phyloP scores from a whole-genome alignment of 2,329 filamentous ascomycete genomes.

The Setomelanomma holmii region DNA sequence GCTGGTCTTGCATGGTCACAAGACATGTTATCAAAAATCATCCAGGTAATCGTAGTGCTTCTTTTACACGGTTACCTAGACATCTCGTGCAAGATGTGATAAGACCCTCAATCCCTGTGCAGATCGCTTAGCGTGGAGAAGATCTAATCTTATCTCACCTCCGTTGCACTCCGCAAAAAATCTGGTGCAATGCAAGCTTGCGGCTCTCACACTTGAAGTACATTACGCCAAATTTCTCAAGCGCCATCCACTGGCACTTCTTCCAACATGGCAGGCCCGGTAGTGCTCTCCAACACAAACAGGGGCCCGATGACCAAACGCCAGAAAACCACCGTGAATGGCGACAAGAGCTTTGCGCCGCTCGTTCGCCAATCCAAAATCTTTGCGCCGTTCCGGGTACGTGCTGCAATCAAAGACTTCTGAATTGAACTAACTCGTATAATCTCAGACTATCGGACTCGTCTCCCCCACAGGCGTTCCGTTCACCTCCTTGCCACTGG shows the following conservation, averaged over 20 bases:
- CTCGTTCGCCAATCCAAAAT: constrained; percentile 70
- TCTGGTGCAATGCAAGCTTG: constrained; percentile 12
- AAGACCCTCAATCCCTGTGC: constrained; percentile 18
- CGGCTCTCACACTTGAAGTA: not conserved
- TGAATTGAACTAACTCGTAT: constrained; percentile 9
- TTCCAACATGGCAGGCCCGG: constrained; percentile 56
- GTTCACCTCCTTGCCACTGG: constrained; percentile 86
- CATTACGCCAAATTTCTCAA: not conserved
- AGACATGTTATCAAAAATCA: too few species aligned
- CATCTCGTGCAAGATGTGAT: not conserved
- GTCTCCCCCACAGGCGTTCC: constrained; percentile 91
- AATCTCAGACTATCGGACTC: constrained; percentile 80
- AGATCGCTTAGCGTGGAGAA: constrained; percentile 29
- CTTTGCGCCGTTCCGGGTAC: constrained; percentile 91
- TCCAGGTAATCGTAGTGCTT: too few species aligned
- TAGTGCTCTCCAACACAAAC: constrained; percentile 53
- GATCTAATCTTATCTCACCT: constrained; percentile 37
- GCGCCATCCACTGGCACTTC: not conserved
- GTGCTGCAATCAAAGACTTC: constrained; percentile 34
- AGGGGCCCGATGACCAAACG: constrained; percentile 72
- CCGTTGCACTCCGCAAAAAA: constrained; percentile 15
- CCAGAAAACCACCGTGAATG: constrained; percentile 37
- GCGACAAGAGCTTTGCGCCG: constrained; percentile 51
- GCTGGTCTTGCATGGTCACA: too few species aligned
- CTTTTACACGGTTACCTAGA: too few species aligned